A percentile compares a stretch with the other conserved stretches of the same genome.
Conservation (phyloP, 352 stramenopile species). For the Globisporangium irregulare region DNA sequence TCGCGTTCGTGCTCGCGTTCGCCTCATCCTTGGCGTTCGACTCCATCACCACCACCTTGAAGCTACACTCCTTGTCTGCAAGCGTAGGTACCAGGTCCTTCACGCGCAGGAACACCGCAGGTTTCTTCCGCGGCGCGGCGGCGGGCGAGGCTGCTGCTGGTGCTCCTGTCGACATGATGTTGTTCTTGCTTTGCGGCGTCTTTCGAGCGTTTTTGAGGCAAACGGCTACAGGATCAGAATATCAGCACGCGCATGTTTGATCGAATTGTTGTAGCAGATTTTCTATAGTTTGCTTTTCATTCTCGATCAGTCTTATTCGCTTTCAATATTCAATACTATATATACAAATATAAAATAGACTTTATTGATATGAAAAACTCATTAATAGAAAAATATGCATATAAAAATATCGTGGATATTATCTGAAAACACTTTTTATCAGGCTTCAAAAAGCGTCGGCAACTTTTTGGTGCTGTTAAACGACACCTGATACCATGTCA, state of each 20-base stretch:
- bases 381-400: too few species aligned
- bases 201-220: not conserved
- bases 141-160: conserved; percentile 3
- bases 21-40: conserved; percentile 79
- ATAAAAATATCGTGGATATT: too few species aligned
- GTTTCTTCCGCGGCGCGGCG: conserved; percentile 43
- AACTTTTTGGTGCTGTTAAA: too few species aligned
- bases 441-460: too few species aligned
- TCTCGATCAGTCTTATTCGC: not conserved
- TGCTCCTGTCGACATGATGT: not conserved
- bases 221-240: not conserved
- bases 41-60: conserved; percentile 84
- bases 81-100: conserved; percentile 72
- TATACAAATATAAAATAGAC: not conserved
- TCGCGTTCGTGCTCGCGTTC: conserved; percentile 73
- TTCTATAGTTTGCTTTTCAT: not conserved
- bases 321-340: not conserved
- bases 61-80: conserved; percentile 56
- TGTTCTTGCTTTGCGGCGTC: not conserved
- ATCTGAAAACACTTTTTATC: too few species aligned
- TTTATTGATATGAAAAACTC: too few species aligned
- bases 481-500: too few species aligned
- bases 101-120: conserved; percentile 45
- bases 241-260: not conserved
- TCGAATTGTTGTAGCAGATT: too few species aligned